Percentiles rank a stretch among this genome's conserved stretches.
These are phyloP conservation scores for Xenoacremonium recifei DNA, from an alignment of 2,329 filamentous ascomycete genomes.

Conservation along the genomic window DNA sequence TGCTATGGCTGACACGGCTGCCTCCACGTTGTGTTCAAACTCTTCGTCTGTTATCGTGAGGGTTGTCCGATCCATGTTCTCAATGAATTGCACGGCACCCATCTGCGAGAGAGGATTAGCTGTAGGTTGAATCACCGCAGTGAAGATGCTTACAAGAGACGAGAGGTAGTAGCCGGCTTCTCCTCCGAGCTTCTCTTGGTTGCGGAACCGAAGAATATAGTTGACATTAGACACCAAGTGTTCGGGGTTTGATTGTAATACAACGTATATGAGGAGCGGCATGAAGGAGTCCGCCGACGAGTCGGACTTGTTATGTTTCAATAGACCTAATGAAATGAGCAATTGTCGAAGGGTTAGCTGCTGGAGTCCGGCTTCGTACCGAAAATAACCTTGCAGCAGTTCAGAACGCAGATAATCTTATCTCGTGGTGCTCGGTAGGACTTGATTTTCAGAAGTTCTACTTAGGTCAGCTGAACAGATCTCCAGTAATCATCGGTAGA, in stretches of 20 bases:
- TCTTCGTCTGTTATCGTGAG: slow-evolving; percentile 93
- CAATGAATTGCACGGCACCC: slow-evolving; percentile 95
- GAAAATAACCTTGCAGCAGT: slow-evolving; percentile 99
- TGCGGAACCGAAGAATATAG: slow-evolving; percentile 94
- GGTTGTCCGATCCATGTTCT: slow-evolving; percentile 91
- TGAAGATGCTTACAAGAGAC: slow-evolving; percentile 63
- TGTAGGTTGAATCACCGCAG: not conserved
- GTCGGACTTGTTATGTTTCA: slow-evolving; percentile 90
- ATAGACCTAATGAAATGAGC: slow-evolving; percentile 58
- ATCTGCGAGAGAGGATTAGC: slow-evolving; percentile 46
- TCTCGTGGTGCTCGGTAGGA: slow-evolving; percentile 95
- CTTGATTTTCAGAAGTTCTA: slow-evolving; percentile 92
- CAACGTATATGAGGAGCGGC: slow-evolving; percentile 91
- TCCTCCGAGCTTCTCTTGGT: slow-evolving; percentile 95
- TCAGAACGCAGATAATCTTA: slow-evolving; percentile 97
- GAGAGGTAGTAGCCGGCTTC: slow-evolving; percentile 98
- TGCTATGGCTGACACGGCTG: slow-evolving; percentile 90
- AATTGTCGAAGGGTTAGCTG: not conserved
- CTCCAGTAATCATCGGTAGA: not conserved
- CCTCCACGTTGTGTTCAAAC: slow-evolving; percentile 95
- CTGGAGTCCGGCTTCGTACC: slow-evolving; percentile 47
- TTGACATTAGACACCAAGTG: slow-evolving; percentile 97
- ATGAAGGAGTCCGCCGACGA: slow-evolving; percentile 96
- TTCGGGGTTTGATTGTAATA: slow-evolving; percentile 90
- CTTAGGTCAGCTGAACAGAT: slow-evolving; percentile 16